These are phyloP conservation scores for Candida loeiensis DNA, from an alignment of 805 yeast species.

Conservation along the genomic window DNA sequence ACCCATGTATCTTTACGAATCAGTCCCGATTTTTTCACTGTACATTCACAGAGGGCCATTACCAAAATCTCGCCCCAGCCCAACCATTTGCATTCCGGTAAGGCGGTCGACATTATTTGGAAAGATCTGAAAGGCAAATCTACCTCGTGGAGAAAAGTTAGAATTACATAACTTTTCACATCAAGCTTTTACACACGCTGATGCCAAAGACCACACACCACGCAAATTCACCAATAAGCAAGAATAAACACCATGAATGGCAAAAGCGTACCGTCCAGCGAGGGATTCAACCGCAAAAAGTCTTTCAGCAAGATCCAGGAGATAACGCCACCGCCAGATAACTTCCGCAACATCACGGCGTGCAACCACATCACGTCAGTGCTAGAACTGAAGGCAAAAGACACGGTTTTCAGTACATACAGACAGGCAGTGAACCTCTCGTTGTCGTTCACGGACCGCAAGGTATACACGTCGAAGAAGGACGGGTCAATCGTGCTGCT, in stretches of 20 bases:
- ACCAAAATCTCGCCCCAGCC: not conserved
- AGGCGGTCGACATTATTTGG: too few species aligned
- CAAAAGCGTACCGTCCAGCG: not conserved
- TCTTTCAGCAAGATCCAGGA: slow-evolving; percentile 8
- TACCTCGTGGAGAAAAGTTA: too few species aligned
- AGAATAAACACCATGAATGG: not conserved
- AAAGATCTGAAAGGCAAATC: too few species aligned
- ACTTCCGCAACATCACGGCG: slow-evolving; percentile 34
- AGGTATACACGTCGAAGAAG: slow-evolving; percentile 28
- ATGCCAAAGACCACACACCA: not conserved
- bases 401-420: slow-evolving; percentile 48
- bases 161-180: too few species aligned
- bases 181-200: not conserved
- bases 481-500: slow-evolving; percentile 39
- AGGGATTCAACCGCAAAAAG: slow-evolving; percentile 3
- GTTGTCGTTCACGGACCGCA: slow-evolving; percentile 27
- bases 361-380: slow-evolving; percentile 51
- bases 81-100: not conserved
- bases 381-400: slow-evolving; percentile 46
- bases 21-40: slow-evolving; percentile 2
- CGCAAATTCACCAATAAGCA: not conserved
- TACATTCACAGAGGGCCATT: not conserved
- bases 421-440: slow-evolving; percentile 49
- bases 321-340: slow-evolving; percentile 21
- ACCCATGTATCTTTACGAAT: not conserved